Conservation (phyloP, 176 grass and related monocot species). For the Lolium multiflorum region DNA sequence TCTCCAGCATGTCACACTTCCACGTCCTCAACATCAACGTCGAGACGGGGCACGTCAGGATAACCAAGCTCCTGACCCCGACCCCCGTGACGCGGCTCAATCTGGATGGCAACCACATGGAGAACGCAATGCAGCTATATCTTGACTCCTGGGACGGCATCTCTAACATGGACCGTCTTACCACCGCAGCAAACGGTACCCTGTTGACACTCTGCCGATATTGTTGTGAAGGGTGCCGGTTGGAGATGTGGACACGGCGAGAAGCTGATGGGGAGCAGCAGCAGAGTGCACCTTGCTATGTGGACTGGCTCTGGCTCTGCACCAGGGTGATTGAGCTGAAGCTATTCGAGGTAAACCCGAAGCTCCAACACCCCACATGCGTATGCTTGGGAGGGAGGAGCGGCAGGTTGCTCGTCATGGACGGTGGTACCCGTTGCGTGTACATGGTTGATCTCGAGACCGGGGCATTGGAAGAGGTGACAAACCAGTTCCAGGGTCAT, state of each 20-base stretch:
- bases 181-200: background rate
- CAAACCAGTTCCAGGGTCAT: background rate
- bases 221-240: background rate
- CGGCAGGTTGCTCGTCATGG: background rate
- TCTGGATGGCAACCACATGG: background rate
- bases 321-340: background rate
- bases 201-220: background rate
- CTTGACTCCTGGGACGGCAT: background rate
- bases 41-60: background rate
- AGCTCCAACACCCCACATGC: background rate
- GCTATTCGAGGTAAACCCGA: background rate
- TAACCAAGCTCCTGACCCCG: background rate
- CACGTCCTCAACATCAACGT: background rate
- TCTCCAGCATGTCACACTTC: background rate
- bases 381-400: background rate
- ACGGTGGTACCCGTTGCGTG: background rate
- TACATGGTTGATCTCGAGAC: background rate
- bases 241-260: background rate
- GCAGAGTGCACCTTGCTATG: no score
- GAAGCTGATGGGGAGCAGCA: no score
- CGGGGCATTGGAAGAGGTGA: background rate
- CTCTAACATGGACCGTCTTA: background rate
- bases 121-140: background rate
- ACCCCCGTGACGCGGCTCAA: background rate
- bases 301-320: background rate